Conservation (phyloP, 257 asterid species). For the Lavandula angustifolia region DNA sequence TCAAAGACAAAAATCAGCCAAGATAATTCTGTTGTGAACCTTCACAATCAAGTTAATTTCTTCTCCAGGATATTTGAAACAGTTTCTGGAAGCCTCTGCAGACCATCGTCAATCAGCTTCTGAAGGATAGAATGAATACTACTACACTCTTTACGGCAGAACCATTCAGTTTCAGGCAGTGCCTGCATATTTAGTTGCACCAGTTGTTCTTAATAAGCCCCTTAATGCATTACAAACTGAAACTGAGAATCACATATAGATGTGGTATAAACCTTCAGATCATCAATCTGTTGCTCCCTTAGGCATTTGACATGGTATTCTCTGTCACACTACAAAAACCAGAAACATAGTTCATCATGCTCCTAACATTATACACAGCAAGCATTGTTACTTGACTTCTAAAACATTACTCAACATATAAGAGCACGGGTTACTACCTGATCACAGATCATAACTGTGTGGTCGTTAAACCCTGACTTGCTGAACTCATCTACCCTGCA, state of each 20-base stretch:
- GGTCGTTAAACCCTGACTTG: constrained; percentile 56
- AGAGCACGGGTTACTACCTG: constrained; percentile 53
- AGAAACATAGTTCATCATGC: constrained; percentile 15
- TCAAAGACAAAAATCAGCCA: no score
- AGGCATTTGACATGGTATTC: constrained; percentile 90
- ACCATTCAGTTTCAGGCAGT: constrained; percentile 79
- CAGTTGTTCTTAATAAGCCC: constrained; percentile 6
- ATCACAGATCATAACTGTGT: constrained; percentile 86
- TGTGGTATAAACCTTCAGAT: constrained; percentile 56
- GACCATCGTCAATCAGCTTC: constrained; percentile 59
- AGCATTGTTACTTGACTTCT: constrained; percentile 18
- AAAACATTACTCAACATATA: constrained; percentile 6
- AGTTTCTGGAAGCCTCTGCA: constrained; percentile 60
- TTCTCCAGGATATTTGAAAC: constrained; percentile 45
- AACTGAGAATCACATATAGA: constrained; percentile 1
- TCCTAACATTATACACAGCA: constrained; percentile 21
- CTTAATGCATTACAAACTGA: constrained; percentile 6
- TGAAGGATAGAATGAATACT: constrained; percentile 53
- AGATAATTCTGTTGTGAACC: constrained; percentile 32
- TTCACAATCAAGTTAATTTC: constrained; percentile 63
- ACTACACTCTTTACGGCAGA: constrained; percentile 65
- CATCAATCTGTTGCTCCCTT: constrained; percentile 66
- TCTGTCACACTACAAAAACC: constrained; percentile 71
- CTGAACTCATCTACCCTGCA: constrained; percentile 74
- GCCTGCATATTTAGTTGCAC: constrained; percentile 50